A percentile compares a stretch with the other conserved stretches of the same genome.
phyloP scores from a whole-genome alignment of 1,284 basidiomycete species.

The Singerocomus inundabilis region DNA sequence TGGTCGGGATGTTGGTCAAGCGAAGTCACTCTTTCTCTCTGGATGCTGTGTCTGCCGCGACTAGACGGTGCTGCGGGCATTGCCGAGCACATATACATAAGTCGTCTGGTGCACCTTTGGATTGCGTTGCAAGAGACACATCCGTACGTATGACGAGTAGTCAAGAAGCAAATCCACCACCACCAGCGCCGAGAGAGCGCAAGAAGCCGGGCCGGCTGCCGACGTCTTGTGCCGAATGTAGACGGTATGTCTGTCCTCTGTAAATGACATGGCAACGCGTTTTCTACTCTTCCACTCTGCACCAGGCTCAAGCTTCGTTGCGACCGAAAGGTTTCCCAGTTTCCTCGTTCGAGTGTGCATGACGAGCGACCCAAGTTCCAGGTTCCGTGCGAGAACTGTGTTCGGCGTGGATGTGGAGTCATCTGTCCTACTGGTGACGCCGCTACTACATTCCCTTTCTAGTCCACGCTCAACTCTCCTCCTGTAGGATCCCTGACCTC shows the following conservation, averaged over 20 bases:
- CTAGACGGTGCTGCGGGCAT: constrained; percentile 1
- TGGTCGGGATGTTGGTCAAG: neutral
- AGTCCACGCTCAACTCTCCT: constrained; percentile 8
- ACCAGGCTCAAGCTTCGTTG: constrained; percentile 67
- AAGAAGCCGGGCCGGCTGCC: constrained; percentile 51
- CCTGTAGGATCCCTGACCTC: constrained; percentile 52
- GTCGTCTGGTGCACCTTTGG: neutral
- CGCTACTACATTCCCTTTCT: neutral
- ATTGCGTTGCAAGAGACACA: neutral
- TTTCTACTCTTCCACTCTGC: neutral
- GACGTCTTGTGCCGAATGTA: constrained; percentile 72
- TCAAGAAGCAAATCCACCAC: constrained; percentile 6
- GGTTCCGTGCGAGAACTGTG: constrained; percentile 72
- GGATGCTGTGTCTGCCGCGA: neutral
- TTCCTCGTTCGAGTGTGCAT: neutral
- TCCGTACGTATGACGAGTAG: constrained; percentile 8
- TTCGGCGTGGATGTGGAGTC: constrained; percentile 62
- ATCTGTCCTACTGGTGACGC: constrained; percentile 66
- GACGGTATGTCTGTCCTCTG: constrained; percentile 41
- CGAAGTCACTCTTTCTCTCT: neutral
- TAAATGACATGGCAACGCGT: too few species aligned
- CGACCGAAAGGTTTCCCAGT: constrained; percentile 58
- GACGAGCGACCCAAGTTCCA: constrained; percentile 23
- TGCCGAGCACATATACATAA: constrained; percentile 11
- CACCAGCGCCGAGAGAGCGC: constrained; percentile 31